A percentile compares a stretch with the other conserved stretches of the same genome.
phyloP scores from a whole-genome alignment of 768 basidiomycete species.

The Termitomyces sp. region DNA sequence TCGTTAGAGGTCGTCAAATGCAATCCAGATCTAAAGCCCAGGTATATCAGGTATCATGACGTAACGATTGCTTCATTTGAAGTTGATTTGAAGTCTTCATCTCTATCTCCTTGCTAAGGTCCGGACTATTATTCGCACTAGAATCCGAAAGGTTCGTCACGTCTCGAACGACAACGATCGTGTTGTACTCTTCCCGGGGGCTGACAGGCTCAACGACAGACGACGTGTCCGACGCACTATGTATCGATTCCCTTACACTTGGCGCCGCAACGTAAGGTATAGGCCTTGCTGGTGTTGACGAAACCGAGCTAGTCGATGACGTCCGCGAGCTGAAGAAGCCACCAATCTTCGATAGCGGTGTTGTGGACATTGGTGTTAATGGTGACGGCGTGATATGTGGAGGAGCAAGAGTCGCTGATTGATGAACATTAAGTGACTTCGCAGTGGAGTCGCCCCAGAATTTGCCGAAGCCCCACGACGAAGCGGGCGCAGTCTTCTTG shows the following conservation, averaged over 20 bases:
- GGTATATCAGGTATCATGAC: neutral
- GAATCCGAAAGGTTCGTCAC: constrained; percentile 28
- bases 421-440: constrained; percentile 21
- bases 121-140: constrained; percentile 15
- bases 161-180: constrained; percentile 28
- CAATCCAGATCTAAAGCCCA: neutral
- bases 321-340: constrained; percentile 65
- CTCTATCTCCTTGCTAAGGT: constrained; percentile 18
- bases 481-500: constrained; percentile 27
- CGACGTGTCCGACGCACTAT: constrained; percentile 57
- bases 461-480: constrained; percentile 64
- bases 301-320: constrained; percentile 20
- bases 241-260: constrained; percentile 40
- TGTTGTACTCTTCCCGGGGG: constrained; percentile 41
- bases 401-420: constrained; percentile 28
- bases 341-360: constrained; percentile 63
- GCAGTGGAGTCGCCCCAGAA: constrained; percentile 54
- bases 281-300: constrained; percentile 25
- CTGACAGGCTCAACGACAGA: constrained; percentile 60
- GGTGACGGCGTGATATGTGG: constrained; percentile 26
- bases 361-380: constrained; percentile 31
- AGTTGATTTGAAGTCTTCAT: constrained; percentile 3
- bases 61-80: neutral
- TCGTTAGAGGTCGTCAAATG: constrained; percentile 6
- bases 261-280: constrained; percentile 26